A percentile compares a stretch with the other conserved stretches of the same genome.
Conservation (phyloP, 495 filamentous ascomycete genomes). For the Talaromyces wortmannii region DNA sequence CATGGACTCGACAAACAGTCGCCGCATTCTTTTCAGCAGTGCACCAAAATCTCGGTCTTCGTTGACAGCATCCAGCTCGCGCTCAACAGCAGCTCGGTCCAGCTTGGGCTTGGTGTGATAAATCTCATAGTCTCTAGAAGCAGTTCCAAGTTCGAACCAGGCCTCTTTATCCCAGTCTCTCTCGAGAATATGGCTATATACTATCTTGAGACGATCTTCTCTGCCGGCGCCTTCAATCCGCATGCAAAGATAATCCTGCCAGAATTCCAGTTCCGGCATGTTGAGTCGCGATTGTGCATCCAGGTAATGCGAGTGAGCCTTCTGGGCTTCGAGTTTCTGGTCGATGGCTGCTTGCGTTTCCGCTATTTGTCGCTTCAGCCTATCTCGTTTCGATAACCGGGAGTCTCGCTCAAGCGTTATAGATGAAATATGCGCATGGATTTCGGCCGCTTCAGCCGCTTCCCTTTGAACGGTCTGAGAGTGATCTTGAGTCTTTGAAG, state of each 20-base stretch:
- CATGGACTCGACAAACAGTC: constrained; percentile 61
- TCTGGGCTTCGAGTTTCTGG: constrained; percentile 54
- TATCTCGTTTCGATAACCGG: constrained; percentile 64
- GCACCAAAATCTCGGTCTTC: constrained; percentile 74
- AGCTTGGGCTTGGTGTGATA: constrained; percentile 71
- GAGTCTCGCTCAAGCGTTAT: constrained; percentile 71
- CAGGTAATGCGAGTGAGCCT: constrained; percentile 53
- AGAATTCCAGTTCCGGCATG: constrained; percentile 88
- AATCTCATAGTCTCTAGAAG: constrained; percentile 77
- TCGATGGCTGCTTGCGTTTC: constrained; percentile 65
- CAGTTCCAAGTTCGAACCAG: constrained; percentile 86
- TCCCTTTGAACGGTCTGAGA: constrained; percentile 80
- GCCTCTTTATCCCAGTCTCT: constrained; percentile 83
- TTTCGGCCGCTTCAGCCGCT: constrained; percentile 77
- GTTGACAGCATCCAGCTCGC: constrained; percentile 65
- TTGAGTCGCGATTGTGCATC: constrained; percentile 80
- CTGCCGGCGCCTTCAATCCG: constrained; percentile 83
- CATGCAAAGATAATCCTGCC: constrained; percentile 84
- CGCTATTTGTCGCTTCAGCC: constrained; percentile 69
- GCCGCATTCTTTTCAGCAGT: constrained; percentile 89
- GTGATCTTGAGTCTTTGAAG: constrained; percentile 68
- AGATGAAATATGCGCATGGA: constrained; percentile 71
- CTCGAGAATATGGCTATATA: constrained; percentile 78
- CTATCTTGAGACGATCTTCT: constrained; percentile 82
- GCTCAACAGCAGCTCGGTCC: constrained; percentile 64